Base-by-base conservation (phyloP, 2,329 filamentous ascomycete species). In the Thermomyces lanuginosus region DNA sequence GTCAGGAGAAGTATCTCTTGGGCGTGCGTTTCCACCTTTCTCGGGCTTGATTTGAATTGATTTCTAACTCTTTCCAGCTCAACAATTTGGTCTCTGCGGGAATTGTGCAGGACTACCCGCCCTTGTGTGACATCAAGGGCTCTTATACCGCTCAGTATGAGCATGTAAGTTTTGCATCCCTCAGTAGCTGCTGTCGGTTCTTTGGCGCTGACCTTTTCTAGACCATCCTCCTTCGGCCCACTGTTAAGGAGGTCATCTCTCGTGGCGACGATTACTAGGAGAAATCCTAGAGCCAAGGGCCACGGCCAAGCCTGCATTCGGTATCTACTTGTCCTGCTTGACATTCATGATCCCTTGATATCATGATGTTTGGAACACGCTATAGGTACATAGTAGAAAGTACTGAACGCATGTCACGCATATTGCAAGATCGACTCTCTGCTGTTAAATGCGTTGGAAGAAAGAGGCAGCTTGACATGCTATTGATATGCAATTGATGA, bases 141-240 rank as follows among this genome's bases (percentile, higher is more conserved):
- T 91, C 80, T 14, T 92, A 92, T 54, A 91, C 83, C 14, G 86
- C 84, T 37, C 84, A 93, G 51, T 92, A 73, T 49, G 84, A 93
- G 63, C 84, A 93, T 60, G 83, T 91, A 59, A 67, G 78, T 69
- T 17, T 12, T 19, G 6, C 10, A 17, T 16, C 8, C 11, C 5
- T 17, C 10, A n/a, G 4, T 21, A 21, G n/a, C 21, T 10, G 8
- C 2, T 21, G 12, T n/a, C 1, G n/a, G 5, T 4, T 22, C 21
- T 14, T 30, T 17, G 26, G 28, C 6, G 30, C 28, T 9, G 6
- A 9, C 10, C 14, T n/a, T n/a, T n/a, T 15, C 16, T 9, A 81
- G 75, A 80, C 78, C 17, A 77, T 84, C 40, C 53, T 86, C 38
- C 69, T 86, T 35, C 66, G 77, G 43, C 78, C 77, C 28, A 83